phyloP scores from a whole-genome alignment of 1,284 basidiomycete species.

The Rhodotorula sp. region DNA sequence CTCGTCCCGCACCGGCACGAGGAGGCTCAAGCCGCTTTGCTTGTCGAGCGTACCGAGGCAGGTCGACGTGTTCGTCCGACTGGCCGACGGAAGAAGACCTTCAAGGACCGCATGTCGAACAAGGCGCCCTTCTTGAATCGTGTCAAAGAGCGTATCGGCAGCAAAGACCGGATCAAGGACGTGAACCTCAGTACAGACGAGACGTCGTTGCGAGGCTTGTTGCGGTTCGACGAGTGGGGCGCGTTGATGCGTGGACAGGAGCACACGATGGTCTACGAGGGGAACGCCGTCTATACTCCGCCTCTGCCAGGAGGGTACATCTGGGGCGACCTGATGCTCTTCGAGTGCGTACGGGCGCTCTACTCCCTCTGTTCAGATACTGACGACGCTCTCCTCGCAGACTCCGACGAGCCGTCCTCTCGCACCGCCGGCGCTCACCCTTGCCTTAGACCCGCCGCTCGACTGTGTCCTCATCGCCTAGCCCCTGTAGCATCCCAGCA shows the following conservation, averaged over 20 bases:
- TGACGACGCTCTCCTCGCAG: too few relatives aligned
- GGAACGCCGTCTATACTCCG: conserved; percentile 12
- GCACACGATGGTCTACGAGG: conserved; percentile 5
- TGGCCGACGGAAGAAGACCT: neutral
- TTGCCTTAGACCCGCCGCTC: too few relatives aligned
- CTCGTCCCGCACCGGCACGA: neutral
- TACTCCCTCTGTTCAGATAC: too few relatives aligned
- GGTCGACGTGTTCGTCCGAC: neutral
- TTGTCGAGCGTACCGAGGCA: neutral
- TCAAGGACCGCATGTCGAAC: conserved; percentile 6
- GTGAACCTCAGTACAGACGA: neutral
- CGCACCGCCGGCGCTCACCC: too few relatives aligned
- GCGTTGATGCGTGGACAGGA: conserved; percentile 37
- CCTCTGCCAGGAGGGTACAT: conserved; percentile 29
- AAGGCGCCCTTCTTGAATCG: conserved; percentile 27
- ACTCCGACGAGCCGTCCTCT: too few relatives aligned
- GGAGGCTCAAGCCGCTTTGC: neutral
- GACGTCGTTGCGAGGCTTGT: conserved; percentile 1
- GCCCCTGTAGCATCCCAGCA: too few relatives aligned
- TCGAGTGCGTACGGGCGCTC: conserved; percentile 12
- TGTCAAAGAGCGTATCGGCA: conserved; percentile 35
- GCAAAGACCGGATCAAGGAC: conserved; percentile 15
- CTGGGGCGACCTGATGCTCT: conserved; percentile 38
- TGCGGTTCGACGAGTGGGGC: conserved; percentile 36
- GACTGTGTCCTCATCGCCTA: too few relatives aligned